Percentiles rank a stretch among this genome's conserved stretches.
phyloP scores from a whole-genome alignment of 176 grass and related monocot species.

The Cymbopogon citratus region DNA sequence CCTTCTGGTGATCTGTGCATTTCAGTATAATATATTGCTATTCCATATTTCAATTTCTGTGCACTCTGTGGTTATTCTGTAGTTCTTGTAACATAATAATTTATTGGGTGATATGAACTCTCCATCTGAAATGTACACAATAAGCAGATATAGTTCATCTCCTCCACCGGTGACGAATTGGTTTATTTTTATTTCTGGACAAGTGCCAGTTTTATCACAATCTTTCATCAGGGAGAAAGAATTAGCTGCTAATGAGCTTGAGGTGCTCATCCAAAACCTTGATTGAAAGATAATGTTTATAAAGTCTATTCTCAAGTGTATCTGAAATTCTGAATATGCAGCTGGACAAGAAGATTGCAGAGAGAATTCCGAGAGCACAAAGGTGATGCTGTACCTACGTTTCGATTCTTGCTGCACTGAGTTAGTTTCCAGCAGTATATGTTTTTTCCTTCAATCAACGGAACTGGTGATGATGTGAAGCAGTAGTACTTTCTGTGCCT shows the following conservation, averaged over 20 bases:
- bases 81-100: background rate
- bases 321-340: constrained; percentile 43
- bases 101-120: background rate
- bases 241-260: constrained; percentile 86
- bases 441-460: background rate
- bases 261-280: constrained; percentile 42
- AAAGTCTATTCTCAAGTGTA: background rate
- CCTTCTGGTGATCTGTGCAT: background rate
- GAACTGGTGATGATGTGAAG: background rate
- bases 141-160: background rate
- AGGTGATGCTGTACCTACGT: constrained; percentile 77
- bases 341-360: constrained; percentile 96
- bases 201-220: background rate
- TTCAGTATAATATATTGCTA: background rate
- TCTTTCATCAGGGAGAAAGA: constrained; percentile 77
- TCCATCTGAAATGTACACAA: background rate
- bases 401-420: constrained; percentile 61
- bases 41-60: background rate
- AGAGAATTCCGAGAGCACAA: constrained; percentile 96
- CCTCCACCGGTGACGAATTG: background rate
- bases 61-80: background rate
- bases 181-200: background rate
- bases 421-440: background rate
- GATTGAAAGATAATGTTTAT: background rate
- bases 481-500: background rate